A percentile compares a stretch with the other conserved stretches of the same genome.
Evolutionary conservation across 768 basidiomycete genomes (phyloP).

Genomic region (Cyathus striatus): DNA sequence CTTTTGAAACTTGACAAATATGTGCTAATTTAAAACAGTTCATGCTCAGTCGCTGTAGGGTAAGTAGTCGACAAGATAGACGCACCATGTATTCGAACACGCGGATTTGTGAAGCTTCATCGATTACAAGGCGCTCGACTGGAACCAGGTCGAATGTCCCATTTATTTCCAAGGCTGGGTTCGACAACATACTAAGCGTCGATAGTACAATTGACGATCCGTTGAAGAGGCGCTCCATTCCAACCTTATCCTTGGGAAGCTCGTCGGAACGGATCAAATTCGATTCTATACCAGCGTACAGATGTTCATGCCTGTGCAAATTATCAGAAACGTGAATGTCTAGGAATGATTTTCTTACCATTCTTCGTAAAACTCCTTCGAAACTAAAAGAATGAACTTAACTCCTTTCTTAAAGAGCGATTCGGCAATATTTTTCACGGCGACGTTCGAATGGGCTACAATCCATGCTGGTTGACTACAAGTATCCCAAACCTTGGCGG

Average conservation of each 20-base stretch:
- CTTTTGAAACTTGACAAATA: conserved; percentile 38
- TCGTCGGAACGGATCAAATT: conserved; percentile 37
- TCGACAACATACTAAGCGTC: conserved; percentile 47
- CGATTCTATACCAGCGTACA: conserved; percentile 29
- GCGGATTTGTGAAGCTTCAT: conserved; percentile 51
- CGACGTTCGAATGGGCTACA: conserved; percentile 45
- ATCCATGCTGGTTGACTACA: conserved; percentile 27
- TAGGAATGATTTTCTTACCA: conserved; percentile 26
- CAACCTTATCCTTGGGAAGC: conserved; percentile 19
- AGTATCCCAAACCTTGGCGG: conserved; percentile 28
- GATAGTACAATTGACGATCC: conserved; percentile 33
- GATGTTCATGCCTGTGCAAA: conserved; percentile 43
- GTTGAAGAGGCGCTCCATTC: conserved; percentile 19
- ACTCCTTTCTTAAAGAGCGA: conserved; percentile 28
- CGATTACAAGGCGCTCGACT: conserved; percentile 42
- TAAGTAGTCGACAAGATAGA: not conserved
- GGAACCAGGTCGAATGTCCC: conserved; percentile 32
- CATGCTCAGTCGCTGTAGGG: not conserved
- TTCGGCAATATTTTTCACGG: conserved; percentile 46
- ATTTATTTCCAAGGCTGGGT: conserved; percentile 28
- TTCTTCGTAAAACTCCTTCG: conserved; percentile 41
- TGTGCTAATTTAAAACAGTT: conserved; percentile 28
- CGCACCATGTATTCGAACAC: conserved; percentile 42
- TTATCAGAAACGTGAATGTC: not conserved
- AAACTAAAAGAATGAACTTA: conserved; percentile 38